Evolutionary conservation across 495 filamentous ascomycete species (phyloP).

Genomic region (Aspergillus leporis): DNA sequence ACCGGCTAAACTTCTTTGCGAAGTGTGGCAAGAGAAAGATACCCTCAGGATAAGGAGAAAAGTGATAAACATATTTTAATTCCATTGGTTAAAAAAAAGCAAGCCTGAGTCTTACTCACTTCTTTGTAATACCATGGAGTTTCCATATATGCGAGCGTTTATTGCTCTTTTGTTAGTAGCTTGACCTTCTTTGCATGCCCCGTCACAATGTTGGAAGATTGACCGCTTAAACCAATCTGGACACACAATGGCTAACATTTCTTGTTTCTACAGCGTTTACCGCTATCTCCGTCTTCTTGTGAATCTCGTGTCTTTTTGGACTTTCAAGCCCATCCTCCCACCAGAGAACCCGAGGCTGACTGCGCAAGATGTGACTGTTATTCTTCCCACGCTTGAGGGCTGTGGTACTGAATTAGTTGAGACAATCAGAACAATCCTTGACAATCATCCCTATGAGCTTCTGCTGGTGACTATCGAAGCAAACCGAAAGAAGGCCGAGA

Average conservation of each 20-base stretch:
- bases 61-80: not conserved
- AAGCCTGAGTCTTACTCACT: not conserved
- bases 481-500: constrained; percentile 54
- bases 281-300: constrained; percentile 67
- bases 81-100: not conserved
- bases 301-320: constrained; percentile 65
- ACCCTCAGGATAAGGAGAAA: not conserved
- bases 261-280: constrained; percentile 45
- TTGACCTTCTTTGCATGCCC: not conserved
- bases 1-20: not conserved
- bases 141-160: constrained; percentile 49
- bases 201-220: not conserved
- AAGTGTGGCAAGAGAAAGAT: not conserved
- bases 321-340: constrained; percentile 61
- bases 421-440: constrained; percentile 60
- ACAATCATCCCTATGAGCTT: constrained; percentile 55
- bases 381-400: constrained; percentile 69
- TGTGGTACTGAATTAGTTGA: constrained; percentile 59
- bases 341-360: constrained; percentile 63
- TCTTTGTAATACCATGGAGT: constrained; percentile 36
- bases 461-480: constrained; percentile 66
- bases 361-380: constrained; percentile 71
- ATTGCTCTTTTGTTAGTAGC: constrained; percentile 49
- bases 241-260: constrained; percentile 16
- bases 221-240: not conserved